phyloP scores from a whole-genome alignment of 2,329 filamentous ascomycete species.

The Calonectria henricotiae region DNA sequence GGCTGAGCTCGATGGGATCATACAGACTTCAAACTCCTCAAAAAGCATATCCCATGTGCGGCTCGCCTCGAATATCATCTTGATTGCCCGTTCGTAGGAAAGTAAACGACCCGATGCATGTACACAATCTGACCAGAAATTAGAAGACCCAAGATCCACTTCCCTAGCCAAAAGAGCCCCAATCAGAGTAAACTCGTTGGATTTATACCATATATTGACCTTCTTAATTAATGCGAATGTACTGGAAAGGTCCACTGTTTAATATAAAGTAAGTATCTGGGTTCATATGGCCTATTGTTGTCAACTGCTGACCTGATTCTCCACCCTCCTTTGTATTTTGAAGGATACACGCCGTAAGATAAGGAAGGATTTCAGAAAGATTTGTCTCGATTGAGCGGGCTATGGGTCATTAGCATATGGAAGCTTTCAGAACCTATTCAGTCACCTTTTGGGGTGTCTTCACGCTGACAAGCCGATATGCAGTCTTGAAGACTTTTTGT shows the following conservation, averaged over 20 bases:
- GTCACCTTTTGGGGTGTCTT: slow-evolving; percentile 19
- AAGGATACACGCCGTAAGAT: background rate
- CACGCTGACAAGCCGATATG: background rate
- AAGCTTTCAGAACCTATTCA: background rate
- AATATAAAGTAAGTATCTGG: background rate
- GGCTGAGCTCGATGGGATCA: slow-evolving; percentile 21
- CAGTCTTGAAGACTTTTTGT: background rate
- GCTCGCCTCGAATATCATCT: background rate
- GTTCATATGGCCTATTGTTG: background rate
- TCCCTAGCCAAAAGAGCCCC: slow-evolving; percentile 23
- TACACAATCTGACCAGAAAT: slow-evolving; percentile 22
- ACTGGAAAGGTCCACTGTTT: background rate
- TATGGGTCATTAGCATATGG: background rate
- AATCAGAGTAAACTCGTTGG: background rate
- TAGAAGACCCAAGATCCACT: slow-evolving; percentile 2
- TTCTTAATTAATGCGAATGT: slow-evolving; percentile 4
- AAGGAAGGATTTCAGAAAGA: background rate
- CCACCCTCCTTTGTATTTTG: background rate
- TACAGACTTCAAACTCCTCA: slow-evolving; percentile 21
- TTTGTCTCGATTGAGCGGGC: slow-evolving; percentile 1
- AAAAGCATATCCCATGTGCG: slow-evolving; percentile 15
- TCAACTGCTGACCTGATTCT: background rate
- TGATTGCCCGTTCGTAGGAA: slow-evolving; percentile 23
- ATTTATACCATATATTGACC: slow-evolving; percentile 3
- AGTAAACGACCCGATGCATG: slow-evolving; percentile 28